Base-by-base conservation (phyloP, 176 grass and related monocot genomes). In the Ensete ventricosum region DNA sequence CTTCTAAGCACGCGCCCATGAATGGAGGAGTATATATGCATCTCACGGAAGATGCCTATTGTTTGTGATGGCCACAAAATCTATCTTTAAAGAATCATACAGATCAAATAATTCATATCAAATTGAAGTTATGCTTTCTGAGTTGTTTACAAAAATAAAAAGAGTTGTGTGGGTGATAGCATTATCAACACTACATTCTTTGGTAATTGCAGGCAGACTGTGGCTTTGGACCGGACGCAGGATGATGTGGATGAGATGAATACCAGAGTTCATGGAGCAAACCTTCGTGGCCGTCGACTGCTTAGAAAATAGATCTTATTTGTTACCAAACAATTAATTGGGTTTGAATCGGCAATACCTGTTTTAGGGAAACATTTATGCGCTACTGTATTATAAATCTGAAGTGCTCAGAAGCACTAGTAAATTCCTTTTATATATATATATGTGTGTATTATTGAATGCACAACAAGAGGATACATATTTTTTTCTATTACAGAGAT, bases 241-340 rank as follows among this genome's bases (percentile, higher is more conserved):
- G 84, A 86, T 52, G 89, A 96, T 73, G 82, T 78, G 5, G 89
- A 96, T 1, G 86, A 89, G 60, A 73, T 96, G 8, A 89, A 84
- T 79, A 80, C 29, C 8, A 90, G 93, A 65, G 81, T 92, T 53
- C 84, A 86, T 84, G 87, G 89, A 62, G 89, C 87, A 9, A 96
- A 83, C 67, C 14, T 73, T 53, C 67, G 83, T 69, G 60, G 86
- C 9, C 87, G 93, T 9, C 83, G 69, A 43, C 78, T 92, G 14
- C 93, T 96, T 71, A 83, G 93, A 13, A 96, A 79, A 81, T 96
- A 67, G 25, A 57, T 29, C 19, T 25, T 26, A 14, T 55, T 54
- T 25, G 57, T 54, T 34, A 21, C 68, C n/a, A 51, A 11, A 52
- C 19, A 9, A 21, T 9, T 21, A 9, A 21, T 9, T 21, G 57